Percentiles rank a stretch among this genome's conserved stretches.
Conservation (phyloP, 1,284 basidiomycete genomes). For the Ceratobasidium sp. region DNA sequence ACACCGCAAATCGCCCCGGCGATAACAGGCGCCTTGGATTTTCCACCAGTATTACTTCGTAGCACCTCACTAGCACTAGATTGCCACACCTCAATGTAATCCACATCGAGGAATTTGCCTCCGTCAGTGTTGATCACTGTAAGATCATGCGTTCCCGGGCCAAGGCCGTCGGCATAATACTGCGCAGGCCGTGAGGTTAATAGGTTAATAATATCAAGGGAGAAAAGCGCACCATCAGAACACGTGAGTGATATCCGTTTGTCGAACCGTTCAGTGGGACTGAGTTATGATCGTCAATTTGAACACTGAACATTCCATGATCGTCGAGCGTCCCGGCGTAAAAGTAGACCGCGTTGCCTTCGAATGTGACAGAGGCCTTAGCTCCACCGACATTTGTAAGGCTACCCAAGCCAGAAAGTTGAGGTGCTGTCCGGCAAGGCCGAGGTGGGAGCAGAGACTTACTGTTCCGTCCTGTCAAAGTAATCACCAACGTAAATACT, state of each 20-base stretch:
- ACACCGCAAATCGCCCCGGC: constrained; percentile 19
- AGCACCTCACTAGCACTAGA: background rate
- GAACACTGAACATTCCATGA: background rate
- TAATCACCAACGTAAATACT: background rate
- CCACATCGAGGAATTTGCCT: constrained; percentile 20
- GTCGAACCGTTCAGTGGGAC: background rate
- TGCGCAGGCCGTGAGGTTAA: background rate
- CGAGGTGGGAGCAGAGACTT: background rate
- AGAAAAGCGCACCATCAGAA: constrained; percentile 3
- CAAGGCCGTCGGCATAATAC: constrained; percentile 35
- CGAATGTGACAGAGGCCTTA: background rate
- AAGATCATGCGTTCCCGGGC: constrained; percentile 20
- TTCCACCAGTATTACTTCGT: background rate
- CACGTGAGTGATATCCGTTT: background rate
- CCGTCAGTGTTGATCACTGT: constrained; percentile 18
- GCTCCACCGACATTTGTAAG: background rate
- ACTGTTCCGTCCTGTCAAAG: constrained; percentile 14
- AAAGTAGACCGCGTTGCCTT: constrained; percentile 10
- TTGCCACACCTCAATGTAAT: constrained; percentile 27
- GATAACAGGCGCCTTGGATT: constrained; percentile 11
- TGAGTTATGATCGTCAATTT: background rate
- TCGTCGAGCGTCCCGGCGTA: constrained; percentile 3
- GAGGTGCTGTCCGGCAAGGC: background rate
- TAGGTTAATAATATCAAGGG: background rate
- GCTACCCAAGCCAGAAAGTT: background rate